phyloP scores from a whole-genome alignment of 2,329 filamentous ascomycete species.

The Cladosporium austrohemisphaericum region DNA sequence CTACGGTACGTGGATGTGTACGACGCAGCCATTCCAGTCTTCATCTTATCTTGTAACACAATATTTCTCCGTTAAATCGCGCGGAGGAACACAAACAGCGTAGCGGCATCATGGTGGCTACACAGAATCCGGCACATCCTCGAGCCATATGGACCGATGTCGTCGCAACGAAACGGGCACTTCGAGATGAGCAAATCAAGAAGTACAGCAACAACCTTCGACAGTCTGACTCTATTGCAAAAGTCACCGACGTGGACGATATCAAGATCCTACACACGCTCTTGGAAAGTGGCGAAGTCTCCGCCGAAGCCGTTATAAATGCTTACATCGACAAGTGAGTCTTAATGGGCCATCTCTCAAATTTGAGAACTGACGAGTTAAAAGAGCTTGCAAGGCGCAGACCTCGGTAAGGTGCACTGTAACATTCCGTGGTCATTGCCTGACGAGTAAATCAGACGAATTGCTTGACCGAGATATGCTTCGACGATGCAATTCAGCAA shows the following conservation, averaged over 20 bases:
- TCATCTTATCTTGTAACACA: too few species aligned
- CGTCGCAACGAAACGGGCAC: conserved; percentile 5
- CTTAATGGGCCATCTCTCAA: too few species aligned
- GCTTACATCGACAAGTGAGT: conserved; percentile 21
- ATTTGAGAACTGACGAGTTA: not conserved
- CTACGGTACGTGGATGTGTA: too few species aligned
- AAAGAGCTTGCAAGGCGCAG: conserved; percentile 20
- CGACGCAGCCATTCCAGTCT: too few species aligned
- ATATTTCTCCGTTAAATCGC: too few species aligned
- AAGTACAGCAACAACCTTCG: not conserved
- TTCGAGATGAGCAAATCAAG: not conserved
- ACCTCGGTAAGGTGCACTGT: conserved; percentile 18
- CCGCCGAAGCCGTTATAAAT: conserved; percentile 11
- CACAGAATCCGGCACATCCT: not conserved
- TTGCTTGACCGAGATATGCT: conserved; percentile 48
- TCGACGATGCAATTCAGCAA: conserved; percentile 49
- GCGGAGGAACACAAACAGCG: too few species aligned
- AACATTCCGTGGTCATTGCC: not conserved
- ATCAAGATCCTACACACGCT: not conserved
- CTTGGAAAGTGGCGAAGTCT: conserved; percentile 11
- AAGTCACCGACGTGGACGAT: not conserved
- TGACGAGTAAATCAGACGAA: conserved; percentile 9
- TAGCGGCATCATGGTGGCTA: not conserved
- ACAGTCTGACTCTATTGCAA: too few species aligned
- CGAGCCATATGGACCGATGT: conserved; percentile 2